These are phyloP conservation scores for Vitis labrusca DNA, from an alignment of 164 flowering plant genomes.

Conservation along the genomic window DNA sequence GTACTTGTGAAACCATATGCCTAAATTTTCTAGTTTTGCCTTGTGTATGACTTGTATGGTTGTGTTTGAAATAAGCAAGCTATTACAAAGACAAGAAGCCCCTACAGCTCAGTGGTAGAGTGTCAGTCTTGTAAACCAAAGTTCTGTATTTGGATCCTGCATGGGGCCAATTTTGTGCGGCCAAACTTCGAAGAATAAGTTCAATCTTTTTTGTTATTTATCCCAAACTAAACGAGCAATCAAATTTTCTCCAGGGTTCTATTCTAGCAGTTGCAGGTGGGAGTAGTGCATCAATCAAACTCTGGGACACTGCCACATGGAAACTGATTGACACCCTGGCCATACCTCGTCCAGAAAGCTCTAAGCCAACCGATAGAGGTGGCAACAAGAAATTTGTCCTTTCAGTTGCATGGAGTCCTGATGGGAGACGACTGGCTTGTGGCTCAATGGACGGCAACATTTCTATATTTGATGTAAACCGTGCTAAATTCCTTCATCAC, in stretches of 20 bases:
- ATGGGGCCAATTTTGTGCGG: too few relatives aligned
- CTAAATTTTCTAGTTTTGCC: too few relatives aligned
- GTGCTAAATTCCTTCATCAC: conserved; percentile 85
- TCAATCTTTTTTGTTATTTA: too few relatives aligned
- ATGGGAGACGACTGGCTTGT: conserved; percentile 84
- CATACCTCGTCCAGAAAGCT: conserved; percentile 80
- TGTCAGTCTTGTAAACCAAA: too few relatives aligned
- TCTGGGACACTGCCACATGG: conserved; percentile 98
- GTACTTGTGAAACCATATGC: too few relatives aligned
- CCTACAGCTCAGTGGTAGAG: too few relatives aligned
- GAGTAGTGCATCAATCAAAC: conserved; percentile 88
- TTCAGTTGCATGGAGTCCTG: conserved; percentile 96
- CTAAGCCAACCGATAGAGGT: conserved; percentile 71
- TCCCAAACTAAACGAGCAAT: neutral
- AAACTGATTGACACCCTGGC: conserved; percentile 55
- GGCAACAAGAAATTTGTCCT: conserved; percentile 89
- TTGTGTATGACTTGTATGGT: too few relatives aligned
- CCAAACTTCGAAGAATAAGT: too few relatives aligned
- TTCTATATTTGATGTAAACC: conserved; percentile 77
- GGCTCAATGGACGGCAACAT: conserved; percentile 97
- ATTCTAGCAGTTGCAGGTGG: conserved; percentile 97
- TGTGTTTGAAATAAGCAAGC: too few relatives aligned
- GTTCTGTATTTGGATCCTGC: too few relatives aligned
- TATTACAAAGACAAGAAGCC: too few relatives aligned
- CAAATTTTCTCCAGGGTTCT: conserved; percentile 62